Base-by-base conservation (phyloP, 192 early-diverging fungal species). In the Thoreauomyces humboldtii region DNA sequence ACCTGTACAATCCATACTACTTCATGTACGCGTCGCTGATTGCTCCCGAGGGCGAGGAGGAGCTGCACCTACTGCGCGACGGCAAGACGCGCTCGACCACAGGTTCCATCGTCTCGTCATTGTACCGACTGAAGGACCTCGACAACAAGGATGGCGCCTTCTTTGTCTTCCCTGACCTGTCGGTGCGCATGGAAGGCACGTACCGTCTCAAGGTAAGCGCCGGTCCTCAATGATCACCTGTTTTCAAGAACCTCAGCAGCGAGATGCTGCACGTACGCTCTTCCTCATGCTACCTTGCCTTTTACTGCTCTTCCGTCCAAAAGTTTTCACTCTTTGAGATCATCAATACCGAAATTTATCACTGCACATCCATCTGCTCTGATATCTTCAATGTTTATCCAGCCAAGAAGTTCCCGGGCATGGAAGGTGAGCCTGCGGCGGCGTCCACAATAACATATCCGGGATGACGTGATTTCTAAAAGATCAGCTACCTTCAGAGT, bases 11-110 rank as follows among this genome's bases (percentile, higher is more conserved):
- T 68, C 93, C 95, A 7, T 95, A 94, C 75, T 95, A 93, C 75
- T 98, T 98, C 71, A 94, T 95, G 92, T 95, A 95, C 69, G 93
- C 92, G 0, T 92, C 93, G 2, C 73, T 98, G 37, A 88, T 95
- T 73, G 85, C 86, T 34, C 85, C 87, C 33, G 90, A 91, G 33
- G 81, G 83, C 48, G 87, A 89, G 44, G 86, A 92, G 63, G 92
- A 98, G 69, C 74, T 94, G 11, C 90, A 94, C 73, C 81, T 93
- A 11, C 79, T 98, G 12, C 85, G 87, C 59, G 95, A 98, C 71
- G 90, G 88, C 43, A 92, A 94, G 63, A 93, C 93, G 17, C 79
- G 88, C 2, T 88, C 89, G 17, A 95, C 91, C n/a, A 92, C 93
- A 0, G 95, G 95, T 11, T 94, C 93, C 14, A 92, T 92, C 15